These are phyloP conservation scores for Dryas drummondii DNA, from an alignment of 306 rosid genomes.

Conservation along the genomic window DNA sequence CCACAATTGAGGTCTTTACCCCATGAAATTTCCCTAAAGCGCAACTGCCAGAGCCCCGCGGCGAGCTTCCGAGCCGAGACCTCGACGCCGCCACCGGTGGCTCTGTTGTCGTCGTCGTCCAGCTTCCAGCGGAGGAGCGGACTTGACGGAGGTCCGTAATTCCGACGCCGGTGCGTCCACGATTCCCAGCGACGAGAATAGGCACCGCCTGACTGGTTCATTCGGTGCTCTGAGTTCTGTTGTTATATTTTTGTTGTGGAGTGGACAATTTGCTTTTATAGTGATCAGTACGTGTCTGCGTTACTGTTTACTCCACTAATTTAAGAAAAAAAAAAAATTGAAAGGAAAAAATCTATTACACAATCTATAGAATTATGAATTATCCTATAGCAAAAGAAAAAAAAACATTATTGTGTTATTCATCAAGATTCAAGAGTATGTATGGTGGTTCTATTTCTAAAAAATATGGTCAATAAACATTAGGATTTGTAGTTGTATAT, in stretches of 20 bases:
- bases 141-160: slow-evolving; percentile 5
- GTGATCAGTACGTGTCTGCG: background rate
- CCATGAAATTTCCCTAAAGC: slow-evolving; percentile 30
- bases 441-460: too few species aligned
- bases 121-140: slow-evolving; percentile 32
- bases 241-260: background rate
- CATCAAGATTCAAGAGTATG: too few species aligned
- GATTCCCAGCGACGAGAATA: slow-evolving; percentile 29
- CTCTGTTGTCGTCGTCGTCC: slow-evolving; percentile 4
- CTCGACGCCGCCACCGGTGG: slow-evolving; percentile 5
- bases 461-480: too few species aligned
- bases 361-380: too few species aligned
- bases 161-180: slow-evolving; percentile 5
- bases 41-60: slow-evolving; percentile 56
- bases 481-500: too few species aligned
- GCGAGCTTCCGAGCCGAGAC: slow-evolving; percentile 60
- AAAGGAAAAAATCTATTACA: background rate
- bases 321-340: background rate
- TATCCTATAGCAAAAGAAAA: too few species aligned
- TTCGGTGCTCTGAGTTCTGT: slow-evolving; percentile 8
- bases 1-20: background rate
- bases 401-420: too few species aligned
- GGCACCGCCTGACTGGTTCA: slow-evolving; percentile 22
- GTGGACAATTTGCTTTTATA: background rate
- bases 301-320: background rate